Base-by-base conservation (phyloP, 1,284 basidiomycete genomes). In the Pholiota adiposa region DNA sequence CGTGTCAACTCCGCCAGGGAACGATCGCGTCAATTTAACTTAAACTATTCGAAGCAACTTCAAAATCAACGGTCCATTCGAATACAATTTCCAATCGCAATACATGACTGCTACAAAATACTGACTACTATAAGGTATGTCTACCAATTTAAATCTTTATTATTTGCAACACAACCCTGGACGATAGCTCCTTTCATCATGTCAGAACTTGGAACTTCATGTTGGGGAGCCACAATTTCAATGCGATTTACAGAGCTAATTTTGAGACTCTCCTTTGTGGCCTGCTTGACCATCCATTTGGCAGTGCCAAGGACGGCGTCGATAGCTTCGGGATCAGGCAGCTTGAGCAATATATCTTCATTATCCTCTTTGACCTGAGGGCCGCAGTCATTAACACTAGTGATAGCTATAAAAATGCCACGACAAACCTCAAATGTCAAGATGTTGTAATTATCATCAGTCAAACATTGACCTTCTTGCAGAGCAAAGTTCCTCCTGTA, bases 241-340 rank as follows among this genome's bases (percentile, higher is more conserved):
- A 66, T 38, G 16, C 54, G 65, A 7, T 52, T 53, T 2, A 54
- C 33, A 49, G 21, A 19, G 18, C 19, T 46, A 27, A 14, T 46
- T n/a, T 43, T 23, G 14, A 23, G 33, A 8, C 41, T 44, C 31
- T 62, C 59, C 25, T 49, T 43, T 18, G 27, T 31, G 19, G 83
- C 83, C 59, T 85, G 81, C 51, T 72, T 74, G 8, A 83, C 73
- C 74, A 88, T 83, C 85, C 85, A 90, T 71, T 86, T 88, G 19
- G 78, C 78, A 4, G 86, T 89, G 2, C 87, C 88, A 19, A 92
- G 82, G 23, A 88, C 79, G 0, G 79, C 80, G 65, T 92, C 88
- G 1, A 92, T 79, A 18, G 84, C 84, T 1, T 82, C 77, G 0
- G 78, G 68, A 7, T 83, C 80, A 0, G 89, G 89, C 1, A 91